Conservation (phyloP, 2,329 filamentous ascomycete species). For the Aspergillus piperis region DNA sequence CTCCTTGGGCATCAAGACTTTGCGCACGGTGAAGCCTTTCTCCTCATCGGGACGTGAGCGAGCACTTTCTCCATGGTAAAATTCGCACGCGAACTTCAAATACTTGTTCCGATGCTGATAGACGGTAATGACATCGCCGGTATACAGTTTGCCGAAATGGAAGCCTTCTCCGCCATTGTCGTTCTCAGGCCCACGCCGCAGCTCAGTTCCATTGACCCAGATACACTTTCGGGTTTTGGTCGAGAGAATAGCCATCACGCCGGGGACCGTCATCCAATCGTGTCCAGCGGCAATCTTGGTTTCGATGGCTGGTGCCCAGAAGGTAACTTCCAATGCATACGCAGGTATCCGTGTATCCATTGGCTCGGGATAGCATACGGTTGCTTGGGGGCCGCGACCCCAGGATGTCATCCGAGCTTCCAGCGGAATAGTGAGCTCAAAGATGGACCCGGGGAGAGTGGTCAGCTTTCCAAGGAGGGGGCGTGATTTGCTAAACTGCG, state of each 20-base stretch:
- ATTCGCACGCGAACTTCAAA: slow-evolving; percentile 48
- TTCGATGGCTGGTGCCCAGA: slow-evolving; percentile 71
- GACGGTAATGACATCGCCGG: slow-evolving; percentile 75
- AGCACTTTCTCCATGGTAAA: slow-evolving; percentile 50
- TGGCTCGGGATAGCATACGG: slow-evolving; percentile 62
- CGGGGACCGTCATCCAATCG: slow-evolving; percentile 55
- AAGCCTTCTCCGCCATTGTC: slow-evolving; percentile 53
- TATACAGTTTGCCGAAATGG: slow-evolving; percentile 68
- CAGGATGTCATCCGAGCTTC: slow-evolving; percentile 71
- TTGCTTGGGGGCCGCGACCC: slow-evolving; percentile 72
- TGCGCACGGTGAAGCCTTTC: slow-evolving; percentile 42
- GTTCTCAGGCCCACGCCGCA: slow-evolving; percentile 60
- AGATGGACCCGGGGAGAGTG: slow-evolving; percentile 66
- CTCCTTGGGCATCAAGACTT: slow-evolving; percentile 37
- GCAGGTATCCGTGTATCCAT: slow-evolving; percentile 76
- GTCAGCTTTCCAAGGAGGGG: slow-evolving; percentile 64
- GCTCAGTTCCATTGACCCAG: slow-evolving; percentile 69
- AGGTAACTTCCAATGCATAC: slow-evolving; percentile 74
- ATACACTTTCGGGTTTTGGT: slow-evolving; percentile 79
- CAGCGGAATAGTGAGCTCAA: slow-evolving; percentile 65
- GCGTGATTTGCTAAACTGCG: slow-evolving; percentile 37
- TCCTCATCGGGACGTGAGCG: slow-evolving; percentile 44
- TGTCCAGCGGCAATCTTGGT: slow-evolving; percentile 58
- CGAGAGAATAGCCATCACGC: slow-evolving; percentile 70
- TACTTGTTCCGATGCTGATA: slow-evolving; percentile 55